phyloP scores from a whole-genome alignment of 257 asterid species.

The Catharanthus roseus region DNA sequence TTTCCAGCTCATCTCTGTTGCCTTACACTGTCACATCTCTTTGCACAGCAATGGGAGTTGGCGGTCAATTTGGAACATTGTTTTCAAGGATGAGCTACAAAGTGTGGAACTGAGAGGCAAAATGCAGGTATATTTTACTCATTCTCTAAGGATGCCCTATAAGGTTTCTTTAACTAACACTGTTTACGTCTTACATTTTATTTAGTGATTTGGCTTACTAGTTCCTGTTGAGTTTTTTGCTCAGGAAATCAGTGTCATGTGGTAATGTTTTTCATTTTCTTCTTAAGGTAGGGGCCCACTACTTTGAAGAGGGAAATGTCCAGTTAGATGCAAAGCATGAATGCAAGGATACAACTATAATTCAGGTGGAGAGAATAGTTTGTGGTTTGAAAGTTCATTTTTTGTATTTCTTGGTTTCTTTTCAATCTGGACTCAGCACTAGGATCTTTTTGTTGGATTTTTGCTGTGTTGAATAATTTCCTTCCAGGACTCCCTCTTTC shows the following conservation, averaged over 20 bases:
- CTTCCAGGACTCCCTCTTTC: neutral
- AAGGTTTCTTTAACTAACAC: neutral
- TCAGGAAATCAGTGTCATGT: neutral
- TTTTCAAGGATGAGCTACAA: conserved; percentile 73
- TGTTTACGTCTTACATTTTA: neutral
- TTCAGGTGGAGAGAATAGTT: conserved; percentile 55
- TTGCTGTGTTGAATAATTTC: neutral
- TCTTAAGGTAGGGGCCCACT: conserved; percentile 89
- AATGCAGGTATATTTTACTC: conserved; percentile 55
- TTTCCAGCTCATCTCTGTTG: conserved; percentile 11
- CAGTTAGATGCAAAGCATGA: conserved; percentile 87
- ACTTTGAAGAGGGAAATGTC: conserved; percentile 98
- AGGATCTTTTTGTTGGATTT: neutral
- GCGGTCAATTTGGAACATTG: conserved; percentile 77
- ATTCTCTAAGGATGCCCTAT: conserved; percentile 12
- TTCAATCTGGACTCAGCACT: neutral
- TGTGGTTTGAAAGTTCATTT: conserved; percentile 8
- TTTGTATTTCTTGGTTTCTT: neutral
- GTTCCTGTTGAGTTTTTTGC: neutral
- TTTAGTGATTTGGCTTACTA: neutral
- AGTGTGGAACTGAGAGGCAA: conserved; percentile 70
- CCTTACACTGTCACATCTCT: conserved; percentile 20
- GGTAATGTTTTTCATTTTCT: conserved; percentile 15
- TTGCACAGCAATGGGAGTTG: conserved; percentile 83
- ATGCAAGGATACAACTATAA: conserved; percentile 71